Evolutionary conservation across 2,329 filamentous ascomycete species (phyloP).

Genomic region (Fusarium equiseti): DNA sequence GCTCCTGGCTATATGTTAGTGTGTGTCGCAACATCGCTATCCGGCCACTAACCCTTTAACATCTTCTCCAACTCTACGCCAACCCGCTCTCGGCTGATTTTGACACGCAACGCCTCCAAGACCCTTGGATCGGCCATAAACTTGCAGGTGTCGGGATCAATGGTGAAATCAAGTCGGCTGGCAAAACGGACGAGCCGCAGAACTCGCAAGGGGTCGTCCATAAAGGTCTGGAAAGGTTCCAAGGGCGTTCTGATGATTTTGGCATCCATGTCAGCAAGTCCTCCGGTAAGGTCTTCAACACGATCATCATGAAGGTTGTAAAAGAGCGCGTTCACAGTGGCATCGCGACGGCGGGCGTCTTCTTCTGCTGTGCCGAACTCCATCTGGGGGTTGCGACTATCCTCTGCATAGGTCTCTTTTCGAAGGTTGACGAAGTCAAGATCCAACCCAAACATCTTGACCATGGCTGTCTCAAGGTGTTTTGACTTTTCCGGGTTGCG

Average conservation of each 20-base stretch:
- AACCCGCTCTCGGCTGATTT: slow-evolving; percentile 93
- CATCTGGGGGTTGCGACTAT: slow-evolving; percentile 90
- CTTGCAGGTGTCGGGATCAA: slow-evolving; percentile 75
- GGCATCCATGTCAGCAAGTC: slow-evolving; percentile 78
- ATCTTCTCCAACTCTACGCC: slow-evolving; percentile 92
- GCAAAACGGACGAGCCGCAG: slow-evolving; percentile 91
- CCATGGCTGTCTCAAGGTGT: slow-evolving; percentile 92
- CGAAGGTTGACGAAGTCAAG: slow-evolving; percentile 95
- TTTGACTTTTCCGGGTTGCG: slow-evolving; percentile 97
- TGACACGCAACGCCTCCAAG: slow-evolving; percentile 79
- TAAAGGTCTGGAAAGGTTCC: slow-evolving; percentile 91
- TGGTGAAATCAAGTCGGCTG: slow-evolving; percentile 82
- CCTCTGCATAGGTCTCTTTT: slow-evolving; percentile 90
- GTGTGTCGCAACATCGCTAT: background rate
- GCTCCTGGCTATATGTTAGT: slow-evolving; percentile 58
- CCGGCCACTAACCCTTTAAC: slow-evolving; percentile 70
- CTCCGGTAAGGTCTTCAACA: slow-evolving; percentile 89
- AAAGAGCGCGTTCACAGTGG: slow-evolving; percentile 95
- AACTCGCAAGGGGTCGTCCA: slow-evolving; percentile 90
- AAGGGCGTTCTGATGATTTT: slow-evolving; percentile 86
- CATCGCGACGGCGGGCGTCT: slow-evolving; percentile 89
- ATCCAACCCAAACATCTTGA: slow-evolving; percentile 85
- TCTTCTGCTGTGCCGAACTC: slow-evolving; percentile 94
- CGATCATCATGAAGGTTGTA: slow-evolving; percentile 86
- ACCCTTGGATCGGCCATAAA: slow-evolving; percentile 87